Base-by-base conservation (phyloP, 2,329 filamentous ascomycete genomes). In the Aspergillus melleus region DNA sequence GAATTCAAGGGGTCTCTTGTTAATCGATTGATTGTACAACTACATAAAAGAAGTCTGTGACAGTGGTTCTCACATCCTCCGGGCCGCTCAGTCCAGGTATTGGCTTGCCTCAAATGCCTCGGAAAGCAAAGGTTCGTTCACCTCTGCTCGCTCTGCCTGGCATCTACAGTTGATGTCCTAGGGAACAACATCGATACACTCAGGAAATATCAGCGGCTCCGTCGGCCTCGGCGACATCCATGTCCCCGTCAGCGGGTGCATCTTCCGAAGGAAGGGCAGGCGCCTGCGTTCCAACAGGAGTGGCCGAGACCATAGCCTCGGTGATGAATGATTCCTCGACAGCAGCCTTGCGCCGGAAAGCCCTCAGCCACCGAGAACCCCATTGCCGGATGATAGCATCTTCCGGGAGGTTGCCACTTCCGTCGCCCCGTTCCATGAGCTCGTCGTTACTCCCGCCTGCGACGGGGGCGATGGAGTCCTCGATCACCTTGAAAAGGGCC, bases 291-390 rank as follows among this genome's bases (percentile, higher is more conserved):
- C 77, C 77, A 30, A 78, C 66, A 1, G 77, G 77, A 19, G 73
- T 76, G 11, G 83, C 80, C 60, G 78, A 77, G 3, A 82, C 77
- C 54, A 84, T 80, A 19, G 80, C 80, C 66, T 87, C 86, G 11
- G 80, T 79, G 19, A 88, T 83, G 61, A 86, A 83, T 0, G 90
- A 85, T 77, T 97, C 92, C 78, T 98, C 93, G 14, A 98, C 91
- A 2, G 90, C 91, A 14, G 86, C 86, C 76, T 92, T 90, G 49
- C 95, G 84, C 69, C 88, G 81, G 75, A 96, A 97, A 1, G 95
- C 92, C 32, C 91, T 84, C 63, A 91, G 80, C 95, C 95, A 99
- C 52, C 92, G 85, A 71, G 86, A 85, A 0, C 90, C 93, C 95
- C 95, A 98, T 54, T 86, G 83, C 63, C 85, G 84, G 59, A 96